phyloP scores from a whole-genome alignment of 768 basidiomycete genomes.

The Termitomyces sp. region DNA sequence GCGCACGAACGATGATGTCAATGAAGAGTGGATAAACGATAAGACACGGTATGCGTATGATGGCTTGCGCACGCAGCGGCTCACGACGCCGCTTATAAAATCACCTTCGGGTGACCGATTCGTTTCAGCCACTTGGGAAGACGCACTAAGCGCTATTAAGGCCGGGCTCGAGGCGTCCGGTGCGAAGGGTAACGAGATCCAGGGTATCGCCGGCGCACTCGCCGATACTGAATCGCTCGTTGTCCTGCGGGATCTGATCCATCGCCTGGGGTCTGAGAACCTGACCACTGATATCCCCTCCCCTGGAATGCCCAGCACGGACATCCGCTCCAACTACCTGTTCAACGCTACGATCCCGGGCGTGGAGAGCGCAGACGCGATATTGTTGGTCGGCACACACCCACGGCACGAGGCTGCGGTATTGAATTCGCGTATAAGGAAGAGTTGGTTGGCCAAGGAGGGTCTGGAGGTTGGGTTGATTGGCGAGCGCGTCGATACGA shows the following conservation, averaged over 20 bases:
- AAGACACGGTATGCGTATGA: conserved; percentile 98
- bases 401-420: conserved; percentile 97
- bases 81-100: conserved; percentile 89
- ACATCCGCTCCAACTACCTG: conserved; percentile 92
- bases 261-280: conserved; percentile 94
- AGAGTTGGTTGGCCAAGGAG: conserved; percentile 80
- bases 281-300: conserved; percentile 59
- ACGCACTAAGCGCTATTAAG: conserved; percentile 72
- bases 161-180: conserved; percentile 77
- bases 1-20: conserved; percentile 93
- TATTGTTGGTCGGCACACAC: conserved; percentile 93
- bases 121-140: conserved; percentile 86
- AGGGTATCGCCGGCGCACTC: conserved; percentile 87
- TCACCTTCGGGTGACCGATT: conserved; percentile 76
- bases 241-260: conserved; percentile 88
- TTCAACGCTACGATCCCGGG: conserved; percentile 93
- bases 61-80: conserved; percentile 89
- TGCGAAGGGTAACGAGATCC: conserved; percentile 88
- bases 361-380: conserved; percentile 85
- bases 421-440: conserved; percentile 93
- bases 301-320: conserved; percentile 74
- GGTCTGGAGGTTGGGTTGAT: conserved; percentile 84
- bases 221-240: conserved; percentile 94
- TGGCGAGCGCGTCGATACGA: conserved; percentile 86
- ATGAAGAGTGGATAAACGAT: conserved; percentile 99